Evolutionary conservation across 1,139 yeast genomes (phyloP).

Genomic region (Entelexis paramagnoliae): DNA sequence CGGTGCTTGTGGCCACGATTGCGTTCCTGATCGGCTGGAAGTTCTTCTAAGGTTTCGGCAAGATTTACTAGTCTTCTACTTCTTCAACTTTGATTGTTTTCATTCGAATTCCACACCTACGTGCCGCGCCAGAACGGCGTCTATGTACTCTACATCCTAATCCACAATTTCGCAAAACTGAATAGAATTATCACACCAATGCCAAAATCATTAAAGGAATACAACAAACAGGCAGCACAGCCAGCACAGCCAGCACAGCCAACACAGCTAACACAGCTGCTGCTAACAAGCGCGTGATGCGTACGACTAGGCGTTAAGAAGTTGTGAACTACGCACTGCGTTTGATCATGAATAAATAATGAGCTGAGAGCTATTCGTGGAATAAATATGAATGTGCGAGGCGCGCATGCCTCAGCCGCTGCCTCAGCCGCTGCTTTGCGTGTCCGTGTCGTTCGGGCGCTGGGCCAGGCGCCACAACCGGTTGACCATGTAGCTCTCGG

Average conservation of each 20-base stretch:
- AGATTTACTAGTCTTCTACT: not conserved
- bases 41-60: constrained; percentile 35
- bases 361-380: not conserved
- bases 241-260: too few species aligned
- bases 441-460: not conserved
- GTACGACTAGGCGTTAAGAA: too few species aligned
- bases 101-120: not conserved
- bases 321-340: too few species aligned
- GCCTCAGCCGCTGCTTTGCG: not conserved
- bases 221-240: too few species aligned
- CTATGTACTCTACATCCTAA: not conserved
- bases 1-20: constrained; percentile 42
- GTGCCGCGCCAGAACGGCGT: not conserved
- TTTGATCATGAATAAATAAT: too few species aligned
- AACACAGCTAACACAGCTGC: too few species aligned
- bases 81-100: not conserved
- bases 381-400: not conserved
- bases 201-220: too few species aligned
- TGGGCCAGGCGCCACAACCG: not conserved
- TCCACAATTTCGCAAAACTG: not conserved
- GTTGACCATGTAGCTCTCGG: not conserved
- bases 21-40: constrained; percentile 56
- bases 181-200: too few species aligned
- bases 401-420: too few species aligned
- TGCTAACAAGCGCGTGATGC: too few species aligned